Conservation (phyloP, 805 yeast genomes). For the Candida loeiensis region DNA sequence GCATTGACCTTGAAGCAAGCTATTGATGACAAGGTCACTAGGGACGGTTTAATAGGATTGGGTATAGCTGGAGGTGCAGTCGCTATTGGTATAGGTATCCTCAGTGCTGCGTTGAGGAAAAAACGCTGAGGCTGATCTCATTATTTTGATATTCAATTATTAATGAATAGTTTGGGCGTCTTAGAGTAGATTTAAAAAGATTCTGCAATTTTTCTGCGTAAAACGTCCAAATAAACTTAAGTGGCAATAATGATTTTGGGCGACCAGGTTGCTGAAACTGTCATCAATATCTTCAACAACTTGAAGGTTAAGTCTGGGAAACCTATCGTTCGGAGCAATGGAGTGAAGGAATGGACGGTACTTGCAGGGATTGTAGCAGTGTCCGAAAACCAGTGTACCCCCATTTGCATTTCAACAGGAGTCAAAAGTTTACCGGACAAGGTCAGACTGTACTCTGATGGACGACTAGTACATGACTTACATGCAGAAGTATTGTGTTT, state of each 20-base stretch:
- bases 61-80: slow-evolving; percentile 83
- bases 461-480: slow-evolving; percentile 73
- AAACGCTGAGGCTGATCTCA: slow-evolving; percentile 3
- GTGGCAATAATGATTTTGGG: slow-evolving; percentile 4
- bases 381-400: slow-evolving; percentile 20
- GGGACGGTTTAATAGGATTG: slow-evolving; percentile 84
- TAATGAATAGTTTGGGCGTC: not conserved
- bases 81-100: slow-evolving; percentile 74
- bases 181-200: not conserved
- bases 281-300: slow-evolving; percentile 26
- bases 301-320: slow-evolving; percentile 44
- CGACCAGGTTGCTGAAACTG: slow-evolving; percentile 12
- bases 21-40: slow-evolving; percentile 80
- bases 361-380: slow-evolving; percentile 66
- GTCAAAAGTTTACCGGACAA: slow-evolving; percentile 70
- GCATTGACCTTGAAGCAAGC: slow-evolving; percentile 66
- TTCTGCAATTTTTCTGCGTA: not conserved
- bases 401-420: slow-evolving; percentile 70
- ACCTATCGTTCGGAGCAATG: slow-evolving; percentile 61
- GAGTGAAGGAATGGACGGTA: slow-evolving; percentile 77
- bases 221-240: not conserved
- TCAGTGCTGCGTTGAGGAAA: slow-evolving; percentile 35
- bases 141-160: not conserved
- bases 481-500: slow-evolving; percentile 85
- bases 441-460: slow-evolving; percentile 43